Evolutionary conservation across 2,329 filamentous ascomycete species (phyloP).

Genomic region (Aspergillus intermedius): DNA sequence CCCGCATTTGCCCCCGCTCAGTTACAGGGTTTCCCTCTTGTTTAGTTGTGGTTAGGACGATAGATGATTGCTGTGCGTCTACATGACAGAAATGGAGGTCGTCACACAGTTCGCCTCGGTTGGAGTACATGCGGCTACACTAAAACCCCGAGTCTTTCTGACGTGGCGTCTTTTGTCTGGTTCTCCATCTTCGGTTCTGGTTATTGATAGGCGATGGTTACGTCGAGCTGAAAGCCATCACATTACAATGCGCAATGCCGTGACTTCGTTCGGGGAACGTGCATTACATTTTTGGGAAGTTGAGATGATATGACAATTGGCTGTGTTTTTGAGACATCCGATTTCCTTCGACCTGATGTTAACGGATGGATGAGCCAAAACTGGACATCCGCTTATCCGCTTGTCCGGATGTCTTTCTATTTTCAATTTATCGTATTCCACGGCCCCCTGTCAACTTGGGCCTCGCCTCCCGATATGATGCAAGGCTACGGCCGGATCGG

Average conservation of each 20-base stretch:
- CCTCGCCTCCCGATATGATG: constrained; percentile 9
- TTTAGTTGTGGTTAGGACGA: constrained; percentile 23
- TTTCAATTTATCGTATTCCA: neutral
- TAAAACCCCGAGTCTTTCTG: constrained; percentile 33
- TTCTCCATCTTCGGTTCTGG: constrained; percentile 15
- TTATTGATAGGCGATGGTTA: constrained; percentile 1
- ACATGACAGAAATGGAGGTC: constrained; percentile 25
- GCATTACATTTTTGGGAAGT: neutral
- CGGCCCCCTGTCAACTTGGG: neutral
- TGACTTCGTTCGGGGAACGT: neutral
- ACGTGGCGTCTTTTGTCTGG: constrained; percentile 36
- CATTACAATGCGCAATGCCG: neutral
- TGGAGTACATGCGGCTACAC: constrained; percentile 33
- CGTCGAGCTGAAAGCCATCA: constrained; percentile 1
- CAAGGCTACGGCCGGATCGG: constrained; percentile 17
- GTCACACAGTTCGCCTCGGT: constrained; percentile 29
- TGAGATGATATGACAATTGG: neutral
- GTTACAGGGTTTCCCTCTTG: constrained; percentile 29
- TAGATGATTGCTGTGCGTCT: constrained; percentile 24
- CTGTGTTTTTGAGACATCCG: neutral
- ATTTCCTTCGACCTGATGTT: constrained; percentile 3
- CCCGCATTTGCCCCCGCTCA: constrained; percentile 31
- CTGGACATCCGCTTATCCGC: constrained; percentile 8
- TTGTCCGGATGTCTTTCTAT: constrained; percentile 7
- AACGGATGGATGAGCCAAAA: constrained; percentile 7